Conservation (phyloP, 2,329 filamentous ascomycete species). For the Phyllosticta ampelicida region DNA sequence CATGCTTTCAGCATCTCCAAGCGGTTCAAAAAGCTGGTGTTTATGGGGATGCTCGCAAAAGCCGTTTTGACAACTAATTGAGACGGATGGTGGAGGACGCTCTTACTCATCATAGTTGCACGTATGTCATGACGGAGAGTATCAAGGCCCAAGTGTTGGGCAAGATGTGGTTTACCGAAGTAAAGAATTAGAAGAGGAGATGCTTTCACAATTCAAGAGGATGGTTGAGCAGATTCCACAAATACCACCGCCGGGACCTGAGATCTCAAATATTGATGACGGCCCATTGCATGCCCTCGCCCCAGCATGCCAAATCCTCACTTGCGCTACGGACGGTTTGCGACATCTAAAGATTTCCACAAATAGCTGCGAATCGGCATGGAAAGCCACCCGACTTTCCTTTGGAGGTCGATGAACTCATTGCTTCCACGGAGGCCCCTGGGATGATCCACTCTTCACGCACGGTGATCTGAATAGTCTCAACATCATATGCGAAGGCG, state of each 20-base stretch:
- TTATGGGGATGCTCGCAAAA: too few relatives aligned
- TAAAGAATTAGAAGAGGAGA: slow-evolving; percentile 11
- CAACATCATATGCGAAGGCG: slow-evolving; percentile 34
- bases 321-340: slow-evolving; percentile 24
- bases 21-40: slow-evolving; percentile 18
- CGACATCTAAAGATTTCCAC: slow-evolving; percentile 28
- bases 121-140: slow-evolving; percentile 39
- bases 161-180: slow-evolving; percentile 12
- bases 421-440: slow-evolving; percentile 26
- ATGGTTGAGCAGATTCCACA: slow-evolving; percentile 15
- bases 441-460: slow-evolving; percentile 34
- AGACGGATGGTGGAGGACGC: too few relatives aligned
- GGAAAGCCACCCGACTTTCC: slow-evolving; percentile 11
- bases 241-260: slow-evolving; percentile 12
- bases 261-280: slow-evolving; percentile 14
- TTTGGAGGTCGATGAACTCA: slow-evolving; percentile 25
- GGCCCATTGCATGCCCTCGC: slow-evolving; percentile 18
- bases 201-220: slow-evolving; percentile 15
- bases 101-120: slow-evolving; percentile 29
- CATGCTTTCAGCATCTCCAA: too few relatives aligned
- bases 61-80: too few relatives aligned
- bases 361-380: slow-evolving; percentile 24
- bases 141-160: slow-evolving; percentile 22
- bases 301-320: slow-evolving; percentile 12
- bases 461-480: slow-evolving; percentile 40